Percentiles rank a stretch among this genome's conserved stretches.
Conservation (phyloP, 2,329 filamentous ascomycete genomes). For the Fusarium sp. region DNA sequence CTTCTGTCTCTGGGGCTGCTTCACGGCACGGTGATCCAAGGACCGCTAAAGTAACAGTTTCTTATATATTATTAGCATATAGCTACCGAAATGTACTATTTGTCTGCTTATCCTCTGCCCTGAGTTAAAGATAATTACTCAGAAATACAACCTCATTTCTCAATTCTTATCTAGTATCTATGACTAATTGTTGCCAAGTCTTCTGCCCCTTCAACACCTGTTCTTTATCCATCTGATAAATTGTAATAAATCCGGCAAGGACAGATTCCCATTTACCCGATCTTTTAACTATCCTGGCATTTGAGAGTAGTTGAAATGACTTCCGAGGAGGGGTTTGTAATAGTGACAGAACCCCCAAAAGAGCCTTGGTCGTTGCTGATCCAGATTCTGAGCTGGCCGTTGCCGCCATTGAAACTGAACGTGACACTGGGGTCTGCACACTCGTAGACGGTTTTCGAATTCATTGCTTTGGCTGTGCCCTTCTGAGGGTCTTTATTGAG, state of each 20-base stretch:
- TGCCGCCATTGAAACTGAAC: background rate
- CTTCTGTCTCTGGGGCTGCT: no score
- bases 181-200: no score
- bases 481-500: background rate
- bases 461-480: background rate
- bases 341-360: background rate
- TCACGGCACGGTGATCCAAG: accelerated
- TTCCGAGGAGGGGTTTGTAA: background rate
- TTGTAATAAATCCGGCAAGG: no score
- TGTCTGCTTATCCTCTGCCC: no score
- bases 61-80: no score
- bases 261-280: background rate
- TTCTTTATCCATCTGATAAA: background rate
- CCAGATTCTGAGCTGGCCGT: background rate
- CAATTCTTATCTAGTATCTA: no score
- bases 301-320: background rate
- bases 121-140: no score
- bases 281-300: background rate
- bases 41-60: accelerated
- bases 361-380: background rate
- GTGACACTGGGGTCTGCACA: background rate
- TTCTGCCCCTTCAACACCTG: background rate
- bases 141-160: no score
- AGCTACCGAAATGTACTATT: no score
- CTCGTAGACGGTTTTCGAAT: background rate